Base-by-base conservation (phyloP, 805 yeast genomes). In the Suhomyces pyralidae region DNA sequence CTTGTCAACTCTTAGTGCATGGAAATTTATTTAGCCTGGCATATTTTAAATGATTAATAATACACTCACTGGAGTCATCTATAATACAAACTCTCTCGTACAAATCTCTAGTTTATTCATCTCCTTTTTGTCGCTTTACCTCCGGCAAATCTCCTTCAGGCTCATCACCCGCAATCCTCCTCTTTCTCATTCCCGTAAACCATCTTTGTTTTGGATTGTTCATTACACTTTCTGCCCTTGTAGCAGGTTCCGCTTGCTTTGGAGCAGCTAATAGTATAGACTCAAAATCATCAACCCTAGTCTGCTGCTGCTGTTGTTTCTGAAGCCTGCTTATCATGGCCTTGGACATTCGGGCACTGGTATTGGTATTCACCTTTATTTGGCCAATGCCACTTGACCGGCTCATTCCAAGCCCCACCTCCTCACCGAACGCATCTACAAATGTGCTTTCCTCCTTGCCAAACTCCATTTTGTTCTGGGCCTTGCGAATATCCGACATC, bases 391-490 rank as follows among this genome's bases (percentile, higher is more conserved):
- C 56, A 15, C 58, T 58, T 32, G 65, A 67, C 8, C 76, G 71
- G 40, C 83, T 76, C 90, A 89, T 83, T 3, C 97, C 96, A 47
- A 90, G 62, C 0, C 97, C 97, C 30, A 87, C 73, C 61, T 90
- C 96, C 50, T 89, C 91, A 9, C 96, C 96, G 63, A 74, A 86
- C 0, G 83, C 76, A 55, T 87, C 91, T 55, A 74, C 71, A 2
- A 77, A 71, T 1, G 85, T 78, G 19, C 78, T 82, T 63, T 90
- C 97, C 56, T 78, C 76, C 59, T 84, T 80, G 6, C 96, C 97
- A 70, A 93, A 92, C 42, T 79, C 86, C 82, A 92, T 79, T 62
- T 88, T 81, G 65, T 93, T 91, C 61, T 90, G 96, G 2, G 96
- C 87, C 58, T 83, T 86, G 34, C 91, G 84, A 44, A 88, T 65